Evolutionary conservation across 768 basidiomycete species (phyloP).

Genomic region (Pleurotus cornucopiae): DNA sequence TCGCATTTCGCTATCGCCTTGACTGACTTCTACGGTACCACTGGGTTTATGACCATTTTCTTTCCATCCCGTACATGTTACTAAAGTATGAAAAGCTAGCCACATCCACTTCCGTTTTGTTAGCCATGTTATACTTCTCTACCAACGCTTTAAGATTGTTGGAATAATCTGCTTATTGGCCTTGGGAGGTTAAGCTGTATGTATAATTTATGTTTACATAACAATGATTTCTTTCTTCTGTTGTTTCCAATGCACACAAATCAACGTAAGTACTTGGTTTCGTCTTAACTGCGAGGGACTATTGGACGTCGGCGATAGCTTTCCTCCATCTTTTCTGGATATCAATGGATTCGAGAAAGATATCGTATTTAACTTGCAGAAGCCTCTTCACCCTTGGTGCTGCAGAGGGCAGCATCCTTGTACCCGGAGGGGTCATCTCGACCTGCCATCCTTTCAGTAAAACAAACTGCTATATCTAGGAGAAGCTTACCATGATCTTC

Average conservation of each 20-base stretch:
- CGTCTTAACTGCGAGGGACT: neutral
- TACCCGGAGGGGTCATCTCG: constrained; percentile 89
- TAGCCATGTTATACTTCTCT: too few relatives aligned
- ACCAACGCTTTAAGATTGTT: too few relatives aligned
- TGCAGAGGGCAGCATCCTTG: constrained; percentile 61
- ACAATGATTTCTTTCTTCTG: too few relatives aligned
- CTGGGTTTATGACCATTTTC: constrained; percentile 50
- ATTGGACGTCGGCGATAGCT: constrained; percentile 62
- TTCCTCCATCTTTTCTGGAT: constrained; percentile 85
- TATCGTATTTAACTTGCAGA: constrained; percentile 88
- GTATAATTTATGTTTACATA: too few relatives aligned
- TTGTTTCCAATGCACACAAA: neutral
- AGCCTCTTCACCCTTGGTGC: constrained; percentile 64
- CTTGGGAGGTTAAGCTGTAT: too few relatives aligned
- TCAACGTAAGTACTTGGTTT: too few relatives aligned
- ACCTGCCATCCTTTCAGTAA: constrained; percentile 40
- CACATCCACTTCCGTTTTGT: too few relatives aligned
- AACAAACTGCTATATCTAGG: neutral
- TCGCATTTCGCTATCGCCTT: neutral
- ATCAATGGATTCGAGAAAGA: constrained; percentile 85
- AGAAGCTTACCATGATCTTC: constrained; percentile 77
- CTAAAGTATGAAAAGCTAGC: neutral
- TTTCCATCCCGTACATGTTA: neutral
- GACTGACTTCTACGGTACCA: constrained; percentile 10
- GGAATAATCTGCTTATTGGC: too few relatives aligned